A percentile compares a stretch with the other conserved stretches of the same genome.
Evolutionary conservation across 2,329 filamentous ascomycete species (phyloP).

Genomic region (Rugonectria rugulosa): DNA sequence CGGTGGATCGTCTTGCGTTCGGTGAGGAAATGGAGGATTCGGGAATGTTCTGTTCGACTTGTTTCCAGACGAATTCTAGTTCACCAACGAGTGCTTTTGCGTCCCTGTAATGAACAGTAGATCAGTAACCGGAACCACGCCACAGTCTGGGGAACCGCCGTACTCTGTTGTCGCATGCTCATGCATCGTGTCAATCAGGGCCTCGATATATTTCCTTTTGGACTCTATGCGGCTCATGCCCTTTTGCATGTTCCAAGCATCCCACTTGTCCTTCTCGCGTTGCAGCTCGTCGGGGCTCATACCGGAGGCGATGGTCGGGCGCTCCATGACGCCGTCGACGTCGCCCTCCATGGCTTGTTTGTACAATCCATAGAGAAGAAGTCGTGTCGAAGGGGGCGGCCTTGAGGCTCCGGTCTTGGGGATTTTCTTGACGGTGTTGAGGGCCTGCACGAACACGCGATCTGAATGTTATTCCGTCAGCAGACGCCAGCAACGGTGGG

Average conservation of each 20-base stretch:
- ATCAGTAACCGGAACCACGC: constrained; percentile 29
- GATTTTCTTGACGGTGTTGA: constrained; percentile 98
- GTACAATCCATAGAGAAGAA: constrained; percentile 96
- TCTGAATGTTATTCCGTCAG: constrained; percentile 62
- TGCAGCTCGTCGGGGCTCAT: constrained; percentile 61
- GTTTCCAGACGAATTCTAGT: constrained; percentile 99
- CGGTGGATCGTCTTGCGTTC: constrained; percentile 49
- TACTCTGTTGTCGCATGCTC: constrained; percentile 87
- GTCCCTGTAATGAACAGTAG: constrained; percentile 58
- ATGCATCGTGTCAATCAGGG: constrained; percentile 96
- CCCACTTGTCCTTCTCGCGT: constrained; percentile 77
- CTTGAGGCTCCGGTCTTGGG: constrained; percentile 90
- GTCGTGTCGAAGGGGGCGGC: constrained; percentile 82
- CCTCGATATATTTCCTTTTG: constrained; percentile 92
- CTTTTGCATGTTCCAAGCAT: constrained; percentile 92
- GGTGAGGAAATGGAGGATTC: constrained; percentile 67
- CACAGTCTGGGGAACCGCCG: constrained; percentile 41
- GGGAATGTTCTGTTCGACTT: constrained; percentile 87
- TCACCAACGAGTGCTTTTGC: constrained; percentile 88
- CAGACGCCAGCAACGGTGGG: background rate
- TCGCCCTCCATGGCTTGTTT: constrained; percentile 99
- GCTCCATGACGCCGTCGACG: constrained; percentile 91
- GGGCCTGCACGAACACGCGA: constrained; percentile 97
- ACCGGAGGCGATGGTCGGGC: constrained; percentile 65
- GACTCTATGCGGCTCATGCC: constrained; percentile 88